Base-by-base conservation (phyloP, 352 stramenopile species). In the Phytophthora syringae region DNA sequence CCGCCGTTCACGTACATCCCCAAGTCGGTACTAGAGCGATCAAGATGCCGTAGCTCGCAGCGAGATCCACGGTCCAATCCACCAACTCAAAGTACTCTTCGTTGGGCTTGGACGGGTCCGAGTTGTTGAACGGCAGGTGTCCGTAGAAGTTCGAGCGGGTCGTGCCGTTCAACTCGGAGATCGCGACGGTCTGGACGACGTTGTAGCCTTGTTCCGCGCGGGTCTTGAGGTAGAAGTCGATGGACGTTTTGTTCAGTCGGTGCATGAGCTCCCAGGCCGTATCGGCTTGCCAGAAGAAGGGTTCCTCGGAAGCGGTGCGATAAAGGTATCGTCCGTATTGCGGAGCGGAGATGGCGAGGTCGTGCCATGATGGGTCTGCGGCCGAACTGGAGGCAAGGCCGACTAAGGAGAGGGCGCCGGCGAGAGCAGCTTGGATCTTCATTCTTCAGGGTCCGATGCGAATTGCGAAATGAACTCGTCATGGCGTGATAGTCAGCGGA, bases 241-340 rank as follows among this genome's bases (percentile, higher is more conserved):
- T 72, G 25, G 64, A 72, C n/a, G 64, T 72, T 30, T 72, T 72
- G 64, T 72, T 72, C 5, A 72, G 58, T 1, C 52, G 51, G 64
- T 72, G 64, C 25, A 60, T 44, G 2, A 72, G 32, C 37, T 72
- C 64, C 64, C 64, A 72, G 7, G 64, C 58, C 16, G 58, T 72
- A 47, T 72, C 57, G 32, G 64, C 64, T 34, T 72, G 47, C 64
- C 64, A 72, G 51, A 72, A 59, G 58, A 72, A 72, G 0, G 64
- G 51, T 21, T 67, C 64, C 15, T 57, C 24, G 5, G 58, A 64
- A 1, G 43, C 45, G 7, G 57, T 68, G 13, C 64, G 57, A 40
- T 60, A 39, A 18, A 72, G 52, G 24, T 72, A 72, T 12, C 64
- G 36, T 3, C 64, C 45, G 32, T 64, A 64, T 0, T 37, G 45